A percentile compares a stretch with the other conserved stretches of the same genome.
phyloP scores from a whole-genome alignment of 1,284 basidiomycete species.

The Papiliotrema nemorosa region DNA sequence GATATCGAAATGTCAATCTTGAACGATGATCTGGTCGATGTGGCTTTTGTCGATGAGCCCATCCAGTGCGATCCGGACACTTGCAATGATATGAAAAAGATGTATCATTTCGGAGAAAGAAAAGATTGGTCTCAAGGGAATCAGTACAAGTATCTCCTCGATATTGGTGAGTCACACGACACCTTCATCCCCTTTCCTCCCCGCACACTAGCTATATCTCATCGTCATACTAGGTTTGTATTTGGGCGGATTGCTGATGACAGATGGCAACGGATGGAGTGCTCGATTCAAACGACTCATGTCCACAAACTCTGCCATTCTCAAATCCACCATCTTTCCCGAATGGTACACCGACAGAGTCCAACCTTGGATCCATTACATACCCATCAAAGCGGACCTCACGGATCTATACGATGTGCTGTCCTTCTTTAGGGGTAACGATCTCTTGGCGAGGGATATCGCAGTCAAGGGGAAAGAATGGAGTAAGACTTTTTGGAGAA shows the following conservation, averaged over 20 bases:
- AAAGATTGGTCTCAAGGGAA: conserved; percentile 55
- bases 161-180: conserved; percentile 50
- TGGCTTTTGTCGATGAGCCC: conserved; percentile 57
- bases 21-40: conserved; percentile 58
- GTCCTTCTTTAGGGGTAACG: conserved; percentile 61
- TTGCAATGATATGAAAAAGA: conserved; percentile 52
- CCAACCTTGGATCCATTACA: conserved; percentile 56
- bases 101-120: conserved; percentile 55
- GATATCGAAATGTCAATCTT: conserved; percentile 47
- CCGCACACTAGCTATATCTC: too few relatives aligned
- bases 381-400: conserved; percentile 59
- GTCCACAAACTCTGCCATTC: conserved; percentile 60
- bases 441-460: conserved; percentile 58
- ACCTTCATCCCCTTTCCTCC: background rate
- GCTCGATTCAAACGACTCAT: conserved; percentile 55
- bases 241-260: too few relatives aligned
- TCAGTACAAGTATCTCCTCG: conserved; percentile 63
- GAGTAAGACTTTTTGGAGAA: conserved; percentile 62
- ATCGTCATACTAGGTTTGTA: too few relatives aligned
- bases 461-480: conserved; percentile 58
- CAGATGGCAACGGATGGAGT: conserved; percentile 38
- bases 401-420: conserved; percentile 58
- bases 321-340: conserved; percentile 63
- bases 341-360: conserved; percentile 56
- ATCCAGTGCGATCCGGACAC: conserved; percentile 52